phyloP scores from a whole-genome alignment of 805 yeast genomes.

The Metschnikowia cerradonensis region DNA sequence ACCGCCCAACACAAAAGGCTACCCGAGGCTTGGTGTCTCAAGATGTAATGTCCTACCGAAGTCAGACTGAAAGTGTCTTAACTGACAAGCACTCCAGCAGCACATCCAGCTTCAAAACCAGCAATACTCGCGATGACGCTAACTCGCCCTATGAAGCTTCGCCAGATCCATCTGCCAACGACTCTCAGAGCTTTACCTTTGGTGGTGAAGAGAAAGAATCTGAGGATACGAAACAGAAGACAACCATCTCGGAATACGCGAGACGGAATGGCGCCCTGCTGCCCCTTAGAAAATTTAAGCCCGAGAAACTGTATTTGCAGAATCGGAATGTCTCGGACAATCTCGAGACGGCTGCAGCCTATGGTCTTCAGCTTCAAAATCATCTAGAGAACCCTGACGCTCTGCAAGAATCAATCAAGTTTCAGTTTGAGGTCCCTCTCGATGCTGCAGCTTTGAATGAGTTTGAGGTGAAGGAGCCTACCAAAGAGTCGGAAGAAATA shows the following conservation, averaged over 20 bases:
- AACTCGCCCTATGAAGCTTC: background rate
- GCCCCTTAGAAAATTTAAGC: slow-evolving; percentile 21
- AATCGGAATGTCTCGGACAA: slow-evolving; percentile 22
- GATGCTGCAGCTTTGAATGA: slow-evolving; percentile 9
- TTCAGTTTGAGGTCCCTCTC: slow-evolving; percentile 7
- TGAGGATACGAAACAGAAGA: slow-evolving; percentile 9
- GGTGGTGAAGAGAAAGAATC: slow-evolving; percentile 1
- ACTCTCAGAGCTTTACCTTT: slow-evolving; percentile 18
- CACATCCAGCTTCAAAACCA: background rate
- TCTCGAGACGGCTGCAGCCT: slow-evolving; percentile 26
- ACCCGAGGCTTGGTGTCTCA: background rate
- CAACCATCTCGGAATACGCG: slow-evolving; percentile 24
- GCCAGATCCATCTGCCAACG: slow-evolving; percentile 3
- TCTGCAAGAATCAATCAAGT: slow-evolving; percentile 6
- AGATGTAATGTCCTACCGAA: background rate
- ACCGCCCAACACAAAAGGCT: slow-evolving; percentile 12
- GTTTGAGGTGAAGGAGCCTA: slow-evolving; percentile 14
- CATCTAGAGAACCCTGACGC: slow-evolving; percentile 11
- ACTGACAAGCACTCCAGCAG: background rate
- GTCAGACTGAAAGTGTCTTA: slow-evolving; percentile 4
- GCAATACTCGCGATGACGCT: background rate
- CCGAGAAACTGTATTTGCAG: background rate
- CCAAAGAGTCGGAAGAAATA: slow-evolving; percentile 4
- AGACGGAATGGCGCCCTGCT: slow-evolving; percentile 19
- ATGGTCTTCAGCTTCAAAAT: slow-evolving; percentile 23